A percentile compares a stretch with the other conserved stretches of the same genome.
Conservation (phyloP, 768 basidiomycete genomes). For the Calvatia gigantea region DNA sequence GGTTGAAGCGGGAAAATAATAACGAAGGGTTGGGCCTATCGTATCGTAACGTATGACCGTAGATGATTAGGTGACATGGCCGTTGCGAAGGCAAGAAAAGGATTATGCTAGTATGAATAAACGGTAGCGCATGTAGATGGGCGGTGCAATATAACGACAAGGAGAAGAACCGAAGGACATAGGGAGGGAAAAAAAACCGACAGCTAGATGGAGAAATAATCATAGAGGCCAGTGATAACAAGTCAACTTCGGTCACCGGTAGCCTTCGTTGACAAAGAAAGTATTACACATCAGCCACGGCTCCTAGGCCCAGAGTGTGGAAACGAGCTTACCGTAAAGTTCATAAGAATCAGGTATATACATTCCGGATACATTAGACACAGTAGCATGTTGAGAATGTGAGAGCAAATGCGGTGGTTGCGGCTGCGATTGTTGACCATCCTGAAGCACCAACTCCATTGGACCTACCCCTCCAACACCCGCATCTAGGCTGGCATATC, state of each 20-base stretch:
- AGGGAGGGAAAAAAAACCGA: not conserved
- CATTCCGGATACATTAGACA: slow-evolving; percentile 8
- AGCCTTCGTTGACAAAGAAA: not conserved
- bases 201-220: slow-evolving; percentile 1
- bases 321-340: slow-evolving; percentile 20
- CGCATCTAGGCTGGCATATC: not conserved
- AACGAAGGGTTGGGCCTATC: not conserved
- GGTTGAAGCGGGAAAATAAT: not conserved
- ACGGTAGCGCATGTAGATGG: too few species aligned
- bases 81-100: too few species aligned
- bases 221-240: not conserved
- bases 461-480: slow-evolving; percentile 21
- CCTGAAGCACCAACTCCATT: slow-evolving; percentile 13
- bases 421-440: slow-evolving; percentile 16
- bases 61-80: too few species aligned
- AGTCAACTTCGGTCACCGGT: slow-evolving; percentile 1
- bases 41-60: not conserved
- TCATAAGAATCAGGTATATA: slow-evolving; percentile 25
- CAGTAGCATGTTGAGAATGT: not conserved
- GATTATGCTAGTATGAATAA: too few species aligned
- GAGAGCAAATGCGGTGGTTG: not conserved
- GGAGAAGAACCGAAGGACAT: not conserved
- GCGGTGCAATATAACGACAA: not conserved
- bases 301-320: not conserved
- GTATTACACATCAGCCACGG: not conserved